Evolutionary conservation across 371 early-diverging fungal genomes (phyloP).

Genomic region (Nematocida ausubeli): DNA sequence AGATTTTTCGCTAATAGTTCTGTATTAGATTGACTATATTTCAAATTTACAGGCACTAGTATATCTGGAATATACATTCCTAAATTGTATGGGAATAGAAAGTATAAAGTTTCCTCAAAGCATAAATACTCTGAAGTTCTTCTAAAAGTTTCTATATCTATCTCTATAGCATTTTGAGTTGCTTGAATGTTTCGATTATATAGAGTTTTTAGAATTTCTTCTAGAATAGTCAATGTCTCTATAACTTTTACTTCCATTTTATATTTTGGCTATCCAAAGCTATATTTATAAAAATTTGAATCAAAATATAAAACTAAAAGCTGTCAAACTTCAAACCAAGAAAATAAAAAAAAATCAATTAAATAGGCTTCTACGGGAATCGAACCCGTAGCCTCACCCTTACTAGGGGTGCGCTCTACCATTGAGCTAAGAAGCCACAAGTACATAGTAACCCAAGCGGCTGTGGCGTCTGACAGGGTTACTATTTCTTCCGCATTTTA

Average conservation of each 20-base stretch:
- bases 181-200: not conserved
- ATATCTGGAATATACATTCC: slow-evolving; percentile 5
- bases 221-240: not conserved
- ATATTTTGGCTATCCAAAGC: not conserved
- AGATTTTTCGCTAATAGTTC: slow-evolving; percentile 2
- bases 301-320: no score
- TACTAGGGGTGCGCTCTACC: slow-evolving; percentile 64
- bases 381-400: slow-evolving; percentile 62
- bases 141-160: not conserved
- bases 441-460: not conserved
- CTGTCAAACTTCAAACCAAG: not conserved
- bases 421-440: slow-evolving; percentile 62
- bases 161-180: not conserved
- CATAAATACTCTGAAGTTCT: not conserved
- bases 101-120: not conserved
- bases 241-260: not conserved
- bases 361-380: slow-evolving; percentile 62
- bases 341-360: slow-evolving; percentile 11
- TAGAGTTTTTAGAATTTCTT: slow-evolving; percentile 3
- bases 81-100: not conserved
- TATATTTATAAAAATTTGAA: not conserved
- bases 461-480: not conserved
- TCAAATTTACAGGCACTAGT: slow-evolving; percentile 10
- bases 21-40: slow-evolving; percentile 4
- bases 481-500: not conserved